These are phyloP conservation scores for Pleurozium schreberi DNA, from an alignment of 225 moss, liverwort and hornwort genomes.

Conservation along the genomic window DNA sequence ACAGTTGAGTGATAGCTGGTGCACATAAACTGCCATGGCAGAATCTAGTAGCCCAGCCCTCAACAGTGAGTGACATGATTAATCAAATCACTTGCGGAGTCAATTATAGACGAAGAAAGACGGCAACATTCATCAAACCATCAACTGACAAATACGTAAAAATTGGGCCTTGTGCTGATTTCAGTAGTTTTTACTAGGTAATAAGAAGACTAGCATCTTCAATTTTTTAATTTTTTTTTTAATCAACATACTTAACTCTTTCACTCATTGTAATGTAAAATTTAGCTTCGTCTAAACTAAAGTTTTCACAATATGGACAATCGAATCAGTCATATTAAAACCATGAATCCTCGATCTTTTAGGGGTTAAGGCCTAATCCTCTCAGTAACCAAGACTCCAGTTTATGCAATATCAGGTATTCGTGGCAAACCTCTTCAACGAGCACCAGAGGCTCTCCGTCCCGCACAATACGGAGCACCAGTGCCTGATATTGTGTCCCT, in stretches of 20 bases:
- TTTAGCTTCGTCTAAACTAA: not conserved
- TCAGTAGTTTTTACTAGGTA: not conserved
- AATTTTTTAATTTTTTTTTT: not conserved
- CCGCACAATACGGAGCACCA: conserved; percentile 57
- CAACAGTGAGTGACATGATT: not conserved
- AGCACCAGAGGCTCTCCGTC: conserved; percentile 67
- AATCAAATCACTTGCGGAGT: not conserved
- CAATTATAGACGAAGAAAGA: not conserved
- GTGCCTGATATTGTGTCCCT: conserved; percentile 49
- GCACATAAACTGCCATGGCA: not conserved
- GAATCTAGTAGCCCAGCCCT: not conserved
- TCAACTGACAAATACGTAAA: not conserved
- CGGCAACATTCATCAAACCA: not conserved
- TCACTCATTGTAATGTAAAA: not conserved
- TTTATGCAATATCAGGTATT: not conserved
- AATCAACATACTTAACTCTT: not conserved
- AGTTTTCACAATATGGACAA: not conserved
- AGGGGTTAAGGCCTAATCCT: not conserved
- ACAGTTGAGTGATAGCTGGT: not conserved
- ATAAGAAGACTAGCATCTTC: not conserved
- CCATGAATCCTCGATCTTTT: not conserved
- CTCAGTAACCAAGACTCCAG: not conserved
- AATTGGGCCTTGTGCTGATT: not conserved
- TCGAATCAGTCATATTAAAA: not conserved
- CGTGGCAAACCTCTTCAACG: conserved; percentile 52